A percentile compares a stretch with the other conserved stretches of the same genome.
These are phyloP conservation scores for Paracorniculantispora psalliotae DNA, from an alignment of 2,329 filamentous ascomycete species.

Conservation along the genomic window DNA sequence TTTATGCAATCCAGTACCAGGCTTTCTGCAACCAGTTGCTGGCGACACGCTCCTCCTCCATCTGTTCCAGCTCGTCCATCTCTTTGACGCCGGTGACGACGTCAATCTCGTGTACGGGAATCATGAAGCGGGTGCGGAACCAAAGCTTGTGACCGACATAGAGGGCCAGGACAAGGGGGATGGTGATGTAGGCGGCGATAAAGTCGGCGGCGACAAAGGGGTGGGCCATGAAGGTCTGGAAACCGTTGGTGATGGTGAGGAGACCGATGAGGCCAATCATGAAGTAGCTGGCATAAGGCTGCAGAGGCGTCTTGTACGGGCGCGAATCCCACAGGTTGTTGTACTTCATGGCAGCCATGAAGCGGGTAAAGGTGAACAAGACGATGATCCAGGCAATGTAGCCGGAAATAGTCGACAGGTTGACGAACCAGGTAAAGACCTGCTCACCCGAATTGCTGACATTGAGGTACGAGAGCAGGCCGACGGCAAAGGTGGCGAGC, in stretches of 20 bases:
- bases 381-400: conserved; percentile 58
- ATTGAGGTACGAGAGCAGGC: conserved; percentile 66
- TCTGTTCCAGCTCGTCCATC: conserved; percentile 53
- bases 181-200: conserved; percentile 57
- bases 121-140: conserved; percentile 39
- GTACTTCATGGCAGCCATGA: conserved; percentile 49
- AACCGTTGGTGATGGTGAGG: conserved; percentile 70
- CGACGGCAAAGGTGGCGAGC: conserved; percentile 51
- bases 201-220: conserved; percentile 62
- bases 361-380: conserved; percentile 54
- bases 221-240: conserved; percentile 64
- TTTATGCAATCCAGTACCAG: conserved; percentile 51
- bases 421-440: conserved; percentile 69
- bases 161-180: conserved; percentile 58
- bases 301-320: conserved; percentile 48
- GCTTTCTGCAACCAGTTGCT: conserved; percentile 47
- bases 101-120: conserved; percentile 47
- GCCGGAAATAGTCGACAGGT: conserved; percentile 60
- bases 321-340: conserved; percentile 46
- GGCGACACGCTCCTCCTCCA: conserved; percentile 42
- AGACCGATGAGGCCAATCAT: conserved; percentile 54
- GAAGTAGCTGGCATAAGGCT: conserved; percentile 61
- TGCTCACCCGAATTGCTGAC: conserved; percentile 55
- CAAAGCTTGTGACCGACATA: conserved; percentile 57
- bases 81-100: conserved; percentile 54